phyloP scores from a whole-genome alignment of 2,329 filamentous ascomycete genomes.

The Rosellinia necatrix region DNA sequence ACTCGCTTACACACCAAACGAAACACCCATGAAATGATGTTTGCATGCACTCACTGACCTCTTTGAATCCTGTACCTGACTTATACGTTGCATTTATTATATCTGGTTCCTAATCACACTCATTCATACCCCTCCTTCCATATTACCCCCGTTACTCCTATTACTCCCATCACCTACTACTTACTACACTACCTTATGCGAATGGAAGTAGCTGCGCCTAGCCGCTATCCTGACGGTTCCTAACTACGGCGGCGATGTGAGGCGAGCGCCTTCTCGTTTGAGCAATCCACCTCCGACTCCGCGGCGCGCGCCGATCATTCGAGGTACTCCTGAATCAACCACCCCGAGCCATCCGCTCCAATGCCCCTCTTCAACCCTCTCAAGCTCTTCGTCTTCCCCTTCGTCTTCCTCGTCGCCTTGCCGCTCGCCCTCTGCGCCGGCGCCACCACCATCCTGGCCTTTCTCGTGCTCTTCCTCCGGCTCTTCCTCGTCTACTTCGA shows the following conservation, averaged over 20 bases:
- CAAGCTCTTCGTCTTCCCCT: slow-evolving; percentile 62
- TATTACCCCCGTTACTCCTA: too few species aligned
- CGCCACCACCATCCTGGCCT: slow-evolving; percentile 66
- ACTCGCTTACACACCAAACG: too few species aligned
- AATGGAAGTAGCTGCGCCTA: background rate
- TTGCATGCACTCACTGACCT: background rate
- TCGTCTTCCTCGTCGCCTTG: slow-evolving; percentile 65
- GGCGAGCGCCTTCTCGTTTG: slow-evolving; percentile 5
- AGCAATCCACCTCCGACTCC: slow-evolving; percentile 19
- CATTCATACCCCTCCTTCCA: too few species aligned
- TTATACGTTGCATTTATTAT: too few species aligned
- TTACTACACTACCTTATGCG: background rate
- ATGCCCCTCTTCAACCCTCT: slow-evolving; percentile 61
- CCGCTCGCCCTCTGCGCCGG: slow-evolving; percentile 67
- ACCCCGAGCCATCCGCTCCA: slow-evolving; percentile 12
- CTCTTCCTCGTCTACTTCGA: slow-evolving; percentile 67
- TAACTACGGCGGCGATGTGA: slow-evolving; percentile 35
- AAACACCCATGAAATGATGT: too few species aligned
- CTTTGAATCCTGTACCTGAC: background rate
- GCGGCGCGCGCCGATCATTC: background rate
- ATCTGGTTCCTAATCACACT: too few species aligned
- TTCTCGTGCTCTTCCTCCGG: slow-evolving; percentile 64
- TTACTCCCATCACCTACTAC: background rate
- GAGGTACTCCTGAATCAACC: slow-evolving; percentile 9
- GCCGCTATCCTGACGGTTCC: background rate